phyloP scores from a whole-genome alignment of 495 filamentous ascomycete genomes.

The Penicillium odoratum region DNA sequence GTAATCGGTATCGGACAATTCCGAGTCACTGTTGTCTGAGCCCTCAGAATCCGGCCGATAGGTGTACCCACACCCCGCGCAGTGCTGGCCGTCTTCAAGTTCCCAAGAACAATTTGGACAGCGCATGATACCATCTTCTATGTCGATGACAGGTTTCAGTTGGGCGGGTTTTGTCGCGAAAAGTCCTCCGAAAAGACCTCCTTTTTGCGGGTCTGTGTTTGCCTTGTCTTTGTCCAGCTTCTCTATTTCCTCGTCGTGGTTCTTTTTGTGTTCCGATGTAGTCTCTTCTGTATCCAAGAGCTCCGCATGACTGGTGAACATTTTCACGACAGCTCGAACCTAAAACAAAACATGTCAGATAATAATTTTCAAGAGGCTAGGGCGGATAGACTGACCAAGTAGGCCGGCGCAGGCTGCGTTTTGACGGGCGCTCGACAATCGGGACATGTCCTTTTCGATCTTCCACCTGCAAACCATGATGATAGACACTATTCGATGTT shows the following conservation, averaged over 20 bases:
- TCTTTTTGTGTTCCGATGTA: constrained; percentile 56
- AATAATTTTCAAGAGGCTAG: background rate
- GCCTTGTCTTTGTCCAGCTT: constrained; percentile 57
- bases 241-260: constrained; percentile 62
- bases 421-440: constrained; percentile 65
- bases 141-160: constrained; percentile 50
- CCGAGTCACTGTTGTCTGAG: constrained; percentile 27
- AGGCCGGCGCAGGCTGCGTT: constrained; percentile 66
- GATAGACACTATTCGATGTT: constrained; percentile 55
- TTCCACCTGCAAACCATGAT: constrained; percentile 63
- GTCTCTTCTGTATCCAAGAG: constrained; percentile 64
- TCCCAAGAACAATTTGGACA: constrained; percentile 69
- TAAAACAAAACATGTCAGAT: constrained; percentile 29
- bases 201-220: constrained; percentile 47
- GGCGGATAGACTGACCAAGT: constrained; percentile 49
- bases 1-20: constrained; percentile 22
- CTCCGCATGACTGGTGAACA: constrained; percentile 64
- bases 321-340: constrained; percentile 66
- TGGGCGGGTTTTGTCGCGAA: constrained; percentile 45
- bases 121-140: constrained; percentile 60
- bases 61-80: constrained; percentile 51
- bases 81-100: constrained; percentile 56
- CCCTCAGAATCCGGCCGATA: constrained; percentile 43
- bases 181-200: constrained; percentile 65
- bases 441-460: constrained; percentile 66